Conservation (phyloP, 1,139 yeast species). For the Diutina pseudorugosa region DNA sequence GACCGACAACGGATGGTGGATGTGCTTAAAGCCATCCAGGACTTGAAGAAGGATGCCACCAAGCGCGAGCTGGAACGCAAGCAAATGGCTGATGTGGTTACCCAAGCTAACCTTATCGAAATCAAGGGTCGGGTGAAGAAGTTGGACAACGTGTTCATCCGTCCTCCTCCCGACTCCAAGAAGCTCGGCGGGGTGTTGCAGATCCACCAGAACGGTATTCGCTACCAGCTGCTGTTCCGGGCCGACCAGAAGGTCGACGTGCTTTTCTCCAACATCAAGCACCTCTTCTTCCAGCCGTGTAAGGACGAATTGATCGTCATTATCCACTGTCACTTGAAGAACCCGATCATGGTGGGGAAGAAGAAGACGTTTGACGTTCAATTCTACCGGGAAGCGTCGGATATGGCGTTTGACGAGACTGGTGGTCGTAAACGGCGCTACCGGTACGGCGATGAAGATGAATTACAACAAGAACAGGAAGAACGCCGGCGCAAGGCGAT, state of each 20-base stretch:
- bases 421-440: slow-evolving; percentile 86
- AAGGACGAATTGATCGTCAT: slow-evolving; percentile 89
- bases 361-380: slow-evolving; percentile 92
- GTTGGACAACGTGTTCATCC: slow-evolving; percentile 76
- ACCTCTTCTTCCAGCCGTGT: slow-evolving; percentile 90
- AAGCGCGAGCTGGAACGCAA: slow-evolving; percentile 86
- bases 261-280: slow-evolving; percentile 81
- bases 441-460: slow-evolving; percentile 97
- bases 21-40: slow-evolving; percentile 81
- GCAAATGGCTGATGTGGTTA: slow-evolving; percentile 89
- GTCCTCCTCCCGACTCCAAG: slow-evolving; percentile 95
- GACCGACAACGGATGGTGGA: slow-evolving; percentile 90
- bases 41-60: slow-evolving; percentile 82
- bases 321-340: slow-evolving; percentile 84
- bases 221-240: slow-evolving; percentile 78
- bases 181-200: slow-evolving; percentile 86
- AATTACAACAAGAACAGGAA: slow-evolving; percentile 96
- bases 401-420: slow-evolving; percentile 93
- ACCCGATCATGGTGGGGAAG: slow-evolving; percentile 92
- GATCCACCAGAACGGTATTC: slow-evolving; percentile 91
- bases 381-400: slow-evolving; percentile 93
- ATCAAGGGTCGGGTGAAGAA: slow-evolving; percentile 71
- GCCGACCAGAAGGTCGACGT: slow-evolving; percentile 83
- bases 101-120: slow-evolving; percentile 81
- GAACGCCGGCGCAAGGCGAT: slow-evolving; percentile 88